phyloP scores from a whole-genome alignment of 768 basidiomycete species.

The Boletus rubroflammeus region DNA sequence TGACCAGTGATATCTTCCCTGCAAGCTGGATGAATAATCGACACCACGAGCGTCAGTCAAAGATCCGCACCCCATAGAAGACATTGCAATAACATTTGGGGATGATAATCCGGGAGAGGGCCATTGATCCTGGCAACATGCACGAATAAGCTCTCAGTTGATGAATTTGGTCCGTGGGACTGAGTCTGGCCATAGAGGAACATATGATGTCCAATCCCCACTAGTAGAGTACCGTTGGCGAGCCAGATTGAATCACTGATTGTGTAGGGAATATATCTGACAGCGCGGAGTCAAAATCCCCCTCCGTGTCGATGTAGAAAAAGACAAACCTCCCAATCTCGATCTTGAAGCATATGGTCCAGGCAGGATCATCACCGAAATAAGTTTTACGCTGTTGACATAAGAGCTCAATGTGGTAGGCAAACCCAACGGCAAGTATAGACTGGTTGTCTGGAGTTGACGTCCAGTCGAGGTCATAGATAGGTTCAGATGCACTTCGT shows the following conservation, averaged over 20 bases:
- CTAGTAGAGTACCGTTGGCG: constrained; percentile 72
- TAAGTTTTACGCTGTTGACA: constrained; percentile 93
- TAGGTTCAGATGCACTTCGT: constrained; percentile 43
- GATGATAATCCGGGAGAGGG: constrained; percentile 88
- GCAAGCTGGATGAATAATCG: constrained; percentile 7
- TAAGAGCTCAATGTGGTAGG: constrained; percentile 75
- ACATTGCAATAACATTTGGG: constrained; percentile 89
- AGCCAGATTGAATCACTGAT: constrained; percentile 94
- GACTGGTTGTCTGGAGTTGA: constrained; percentile 88
- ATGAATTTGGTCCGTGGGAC: constrained; percentile 16
- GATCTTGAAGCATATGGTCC: constrained; percentile 68
- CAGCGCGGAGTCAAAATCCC: not conserved
- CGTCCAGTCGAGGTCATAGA: constrained; percentile 90
- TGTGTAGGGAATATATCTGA: constrained; percentile 68
- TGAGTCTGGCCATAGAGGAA: constrained; percentile 63
- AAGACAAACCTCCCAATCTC: constrained; percentile 63
- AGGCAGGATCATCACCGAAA: constrained; percentile 76
- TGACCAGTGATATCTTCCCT: constrained; percentile 87
- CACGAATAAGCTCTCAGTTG: constrained; percentile 64
- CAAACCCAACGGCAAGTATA: constrained; percentile 86
- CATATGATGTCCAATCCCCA: constrained; percentile 83
- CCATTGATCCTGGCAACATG: constrained; percentile 81
- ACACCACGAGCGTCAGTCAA: not conserved
- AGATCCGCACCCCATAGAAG: constrained; percentile 76
- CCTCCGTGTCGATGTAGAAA: not conserved